Base-by-base conservation (phyloP, 495 filamentous ascomycete genomes). In the Mycothermus thermophilus region DNA sequence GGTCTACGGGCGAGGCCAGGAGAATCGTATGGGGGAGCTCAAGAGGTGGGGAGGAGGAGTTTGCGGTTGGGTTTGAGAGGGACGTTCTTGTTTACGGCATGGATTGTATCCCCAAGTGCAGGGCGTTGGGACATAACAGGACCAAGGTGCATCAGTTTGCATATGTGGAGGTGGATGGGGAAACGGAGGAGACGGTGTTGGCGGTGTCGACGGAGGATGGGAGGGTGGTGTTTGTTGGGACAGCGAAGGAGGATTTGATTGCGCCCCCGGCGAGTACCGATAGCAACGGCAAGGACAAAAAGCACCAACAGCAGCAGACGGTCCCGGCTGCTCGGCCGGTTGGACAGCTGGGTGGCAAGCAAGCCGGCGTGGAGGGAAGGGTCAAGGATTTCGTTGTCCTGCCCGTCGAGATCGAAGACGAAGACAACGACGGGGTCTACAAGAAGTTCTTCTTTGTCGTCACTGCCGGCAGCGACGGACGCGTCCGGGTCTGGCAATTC, bases 131-230 rank as follows among this genome's bases (percentile, higher is more conserved):
- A n/a, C 62, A 62, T 6, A 73, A 75, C 7, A 64, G 56, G 42
- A 86, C 73, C 19, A 95, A 93, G 59, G 55, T 96, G 35, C 86
- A 93, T 44, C 72, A 84, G 52, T 57, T 94, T 27, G 64, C 67
- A 35, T 95, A 93, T 55, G 46, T 90, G 14, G 51, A 59, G 19
- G 50, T 63, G 11, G 59, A 60, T 12, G 60, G 63, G 18, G 54
- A 61, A 20, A 60, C 58, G 11, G 55, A 62, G 14, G 59, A 58
- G 19, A 52, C 58, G 19, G 50, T 88, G 8, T 52, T 97, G 26
- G 77, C 76, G 1, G 62, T 92, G 5, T 83, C 85, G n/a, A 95
- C 90, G 0, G 90, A 96, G 52, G 88, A 96, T 54, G 90, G 92
- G 13, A 67, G 80, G 27, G 63, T 97, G 13, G 43, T 93, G 22